Evolutionary conservation across 768 basidiomycete species (phyloP), one percentile per base, ranked within the genome.

Genomic region (Porphyrellus cyaneotinctus): DNA sequence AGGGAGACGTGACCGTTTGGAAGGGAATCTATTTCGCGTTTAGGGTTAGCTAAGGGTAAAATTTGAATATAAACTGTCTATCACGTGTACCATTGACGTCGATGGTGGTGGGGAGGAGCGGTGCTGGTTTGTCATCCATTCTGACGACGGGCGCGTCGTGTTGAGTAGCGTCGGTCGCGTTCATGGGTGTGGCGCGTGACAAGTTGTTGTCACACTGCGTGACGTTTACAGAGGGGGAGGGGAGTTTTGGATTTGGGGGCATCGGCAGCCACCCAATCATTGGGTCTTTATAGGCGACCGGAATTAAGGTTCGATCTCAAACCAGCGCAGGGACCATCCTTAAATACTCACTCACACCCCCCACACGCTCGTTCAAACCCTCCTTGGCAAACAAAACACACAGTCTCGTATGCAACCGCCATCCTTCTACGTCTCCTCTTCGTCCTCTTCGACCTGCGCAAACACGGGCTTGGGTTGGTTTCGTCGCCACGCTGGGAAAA

Each of bases 381-480:
- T 44, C 52, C 54, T 30, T 28, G 43, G 45, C 41, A 49, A 13
- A 52, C 47, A 53, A 47, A 50, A 53, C 41, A 43, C 39, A 55
- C 38, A 41, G 15, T 24, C 49, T 15, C 39, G 18, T 18, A 52
- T 14, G 3, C 47, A 26, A 11, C 54, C 51, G 61, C 74, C 64
- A 64, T 71, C 58, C 42, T 74, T 68, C 62, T 81, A 78, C 56
- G 79, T 75, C 39, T 84, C 80, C 55, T 84, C 81, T 58, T 81
- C 77, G 48, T 79, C 74, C 60, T 79, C 74, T 58, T 78, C 74
- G 51, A 69, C 79, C 53, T 82, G 74, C 44, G 84, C 81, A 67
- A 95, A 95, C 53, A 95, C 88, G 0, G 92, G 82, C 68, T 84
- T 83, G 49, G 93, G 91, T 67, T 95, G 91, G 72, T 87, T 93